Percentiles rank a stretch among this genome's conserved stretches.
Conservation (phyloP, 768 basidiomycete species). For the Suillus tomentosus region DNA sequence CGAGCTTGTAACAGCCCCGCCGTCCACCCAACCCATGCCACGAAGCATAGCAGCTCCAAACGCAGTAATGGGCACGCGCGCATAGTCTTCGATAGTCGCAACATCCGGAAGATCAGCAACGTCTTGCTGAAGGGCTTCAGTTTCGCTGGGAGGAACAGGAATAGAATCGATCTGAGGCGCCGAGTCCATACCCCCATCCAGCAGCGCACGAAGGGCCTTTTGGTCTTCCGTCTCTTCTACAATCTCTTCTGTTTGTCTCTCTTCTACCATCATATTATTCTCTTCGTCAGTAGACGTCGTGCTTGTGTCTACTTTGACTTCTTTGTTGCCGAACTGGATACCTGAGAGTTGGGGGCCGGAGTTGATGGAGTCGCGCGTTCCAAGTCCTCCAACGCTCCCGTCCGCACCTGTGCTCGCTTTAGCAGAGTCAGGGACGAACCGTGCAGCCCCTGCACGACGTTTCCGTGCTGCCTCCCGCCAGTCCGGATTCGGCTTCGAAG, state of each 20-base stretch:
- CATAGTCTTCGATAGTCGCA: slow-evolving; percentile 84
- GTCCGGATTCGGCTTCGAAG: slow-evolving; percentile 83
- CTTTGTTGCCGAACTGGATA: slow-evolving; percentile 50
- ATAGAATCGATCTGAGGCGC: slow-evolving; percentile 60
- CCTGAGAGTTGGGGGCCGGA: slow-evolving; percentile 73
- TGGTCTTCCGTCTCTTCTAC: slow-evolving; percentile 74
- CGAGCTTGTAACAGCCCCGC: slow-evolving; percentile 62
- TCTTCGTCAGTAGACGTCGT: slow-evolving; percentile 15
- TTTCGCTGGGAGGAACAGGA: slow-evolving; percentile 62
- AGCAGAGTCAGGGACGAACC: slow-evolving; percentile 67
- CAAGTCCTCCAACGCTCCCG: slow-evolving; percentile 77
- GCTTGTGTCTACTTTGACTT: slow-evolving; percentile 20
- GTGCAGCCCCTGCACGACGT: slow-evolving; percentile 36
- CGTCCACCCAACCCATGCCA: slow-evolving; percentile 97
- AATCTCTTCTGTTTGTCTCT: slow-evolving; percentile 27
- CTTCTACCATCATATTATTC: slow-evolving; percentile 26
- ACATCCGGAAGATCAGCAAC: slow-evolving; percentile 75
- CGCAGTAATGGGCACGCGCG: slow-evolving; percentile 85
- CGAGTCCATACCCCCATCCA: slow-evolving; percentile 50
- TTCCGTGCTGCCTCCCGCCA: slow-evolving; percentile 83
- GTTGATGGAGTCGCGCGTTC: slow-evolving; percentile 75
- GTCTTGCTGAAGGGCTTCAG: slow-evolving; percentile 84
- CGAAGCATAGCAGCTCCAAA: slow-evolving; percentile 92
- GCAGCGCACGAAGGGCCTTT: slow-evolving; percentile 75
- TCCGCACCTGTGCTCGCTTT: slow-evolving; percentile 58